Evolutionary conservation across 345 rosid species (phyloP), one percentile per base, ranked within the genome.

Genomic region (Geranium brycei): DNA sequence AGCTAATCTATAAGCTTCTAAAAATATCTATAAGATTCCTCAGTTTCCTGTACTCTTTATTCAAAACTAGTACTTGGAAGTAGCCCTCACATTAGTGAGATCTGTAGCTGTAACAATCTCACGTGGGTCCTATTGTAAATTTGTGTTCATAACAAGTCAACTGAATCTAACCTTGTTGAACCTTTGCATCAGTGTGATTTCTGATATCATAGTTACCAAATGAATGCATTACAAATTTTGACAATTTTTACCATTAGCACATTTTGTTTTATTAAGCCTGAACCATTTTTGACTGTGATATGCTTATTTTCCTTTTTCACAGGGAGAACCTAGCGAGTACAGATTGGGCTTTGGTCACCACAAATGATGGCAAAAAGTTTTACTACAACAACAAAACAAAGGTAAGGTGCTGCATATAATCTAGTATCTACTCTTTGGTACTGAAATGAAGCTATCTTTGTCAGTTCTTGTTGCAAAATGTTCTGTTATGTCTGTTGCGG

Each of bases 281-380:
- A 6, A 10, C 11, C 15, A 2, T 47, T 47, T 23, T 31, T 30
- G 35, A 7, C 51, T 8, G 30, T 51, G 35, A 14, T 18, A 19
- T 8, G 31, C 7, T 58, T 18, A 31, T 11, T 19, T 69, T 69
- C 31, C 69, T 56, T 72, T 23, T 23, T 23, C 28, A 51, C 60
- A 93, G 99, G 96, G 96, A 88, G 73, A 72, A 78, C 76, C 73
- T 93, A 79, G 77, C 82, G 60, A 95, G 87, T 69, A 90, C 95
- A 17, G 95, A 88, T 70, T 90, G 99, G 99, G 91, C 84, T 17
- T 69, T 85, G 61, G 83, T 93, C 66, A 81, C 91, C 19, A 90
- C 95, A 64, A 90, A 77, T 72, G 97, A 93, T 74, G 95, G 96
- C 18, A 88, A 85, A 71, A 93, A 81, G 53, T 93, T 90, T 79